Percentiles rank a stretch among this genome's conserved stretches.
Conservation (phyloP, 495 filamentous ascomycete genomes). For the Chaetomidium leptoderma region DNA sequence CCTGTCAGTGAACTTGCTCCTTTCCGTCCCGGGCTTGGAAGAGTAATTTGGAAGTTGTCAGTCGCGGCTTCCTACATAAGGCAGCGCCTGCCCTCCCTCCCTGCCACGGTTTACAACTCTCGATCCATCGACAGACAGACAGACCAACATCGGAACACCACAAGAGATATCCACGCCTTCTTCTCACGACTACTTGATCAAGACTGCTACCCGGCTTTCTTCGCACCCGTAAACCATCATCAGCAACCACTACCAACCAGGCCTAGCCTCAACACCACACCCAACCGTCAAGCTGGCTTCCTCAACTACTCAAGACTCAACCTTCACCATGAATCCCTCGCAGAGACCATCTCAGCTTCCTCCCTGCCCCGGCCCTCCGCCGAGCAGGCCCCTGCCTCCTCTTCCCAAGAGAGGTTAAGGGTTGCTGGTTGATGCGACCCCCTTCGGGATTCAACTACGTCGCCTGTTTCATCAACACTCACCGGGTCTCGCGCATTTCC, state of each 20-base stretch:
- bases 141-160: slow-evolving; percentile 14
- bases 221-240: not conserved
- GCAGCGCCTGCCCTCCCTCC: slow-evolving; percentile 34
- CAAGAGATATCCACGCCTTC: slow-evolving; percentile 12
- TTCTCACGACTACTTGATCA: slow-evolving; percentile 5
- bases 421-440: slow-evolving; percentile 2
- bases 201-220: not conserved
- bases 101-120: slow-evolving; percentile 12
- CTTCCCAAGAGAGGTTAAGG: slow-evolving; percentile 63
- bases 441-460: slow-evolving; percentile 18
- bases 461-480: slow-evolving; percentile 17
- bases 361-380: slow-evolving; percentile 81
- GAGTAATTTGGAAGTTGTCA: slow-evolving; percentile 34
- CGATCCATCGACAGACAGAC: slow-evolving; percentile 31
- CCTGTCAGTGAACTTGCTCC: slow-evolving; percentile 32
- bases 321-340: slow-evolving; percentile 55
- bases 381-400: slow-evolving; percentile 76
- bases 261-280: slow-evolving; percentile 20
- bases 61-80: slow-evolving; percentile 41
- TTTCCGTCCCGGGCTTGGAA: slow-evolving; percentile 19
- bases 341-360: slow-evolving; percentile 68
- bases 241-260: slow-evolving; percentile 5
- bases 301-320: slow-evolving; percentile 8
- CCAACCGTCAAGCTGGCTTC: slow-evolving; percentile 21
- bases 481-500: slow-evolving; percentile 14